Evolutionary conservation across 768 basidiomycete genomes (phyloP), one percentile per base, ranked within the genome.

Genomic region (Mrakia frigida): DNA sequence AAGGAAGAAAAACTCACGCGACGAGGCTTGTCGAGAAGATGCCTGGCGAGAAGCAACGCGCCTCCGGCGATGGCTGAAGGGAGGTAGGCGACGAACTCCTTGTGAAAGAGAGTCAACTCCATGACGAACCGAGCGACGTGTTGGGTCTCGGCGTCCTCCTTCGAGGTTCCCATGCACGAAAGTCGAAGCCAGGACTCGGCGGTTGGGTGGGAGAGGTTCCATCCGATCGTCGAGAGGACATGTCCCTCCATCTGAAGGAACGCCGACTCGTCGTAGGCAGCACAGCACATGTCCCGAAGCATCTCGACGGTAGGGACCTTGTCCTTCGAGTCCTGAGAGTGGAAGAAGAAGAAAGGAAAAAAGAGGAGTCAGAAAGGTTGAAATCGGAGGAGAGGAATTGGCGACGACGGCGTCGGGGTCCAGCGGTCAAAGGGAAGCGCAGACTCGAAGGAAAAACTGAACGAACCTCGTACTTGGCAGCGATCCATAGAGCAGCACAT

Each of bases 211-310:
- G 97, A 97, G 70, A 98, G 87, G 53, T 89, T 89, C 97, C 97
- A 99, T 79, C 94, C 91, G 80, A 98, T 96, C 25, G 97, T 99
- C 28, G 91, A 89, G 56, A 99, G 88, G 71, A 99, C 92, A 81
- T 99, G 97, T 6, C 92, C 91, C 83, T 99, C 97, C 97, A 99
- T 98, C 85, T 99, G 97, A 78, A 98, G 90, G 84, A 99, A 99
- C 2, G 96, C 96, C 4, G 91, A 91, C 84, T 96, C 94, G 82
- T 98, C 95, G 83, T 98, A 98, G 2, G 94, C 93, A 81, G 95
- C 91, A 81, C 91, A 93, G 85, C 97, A 98, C 83, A 97, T 94
- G 82, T 94, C 91, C 61, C 90, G 90, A 73, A 99, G 90, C 79
- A 98, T 95, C 82, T 93, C 90, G 9, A 98, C 92, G 0, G 94